Evolutionary conservation across 2,329 filamentous ascomycete genomes (phyloP), one percentile per base, ranked within the genome.

Genomic region (Rhynchosporium agropyri): DNA sequence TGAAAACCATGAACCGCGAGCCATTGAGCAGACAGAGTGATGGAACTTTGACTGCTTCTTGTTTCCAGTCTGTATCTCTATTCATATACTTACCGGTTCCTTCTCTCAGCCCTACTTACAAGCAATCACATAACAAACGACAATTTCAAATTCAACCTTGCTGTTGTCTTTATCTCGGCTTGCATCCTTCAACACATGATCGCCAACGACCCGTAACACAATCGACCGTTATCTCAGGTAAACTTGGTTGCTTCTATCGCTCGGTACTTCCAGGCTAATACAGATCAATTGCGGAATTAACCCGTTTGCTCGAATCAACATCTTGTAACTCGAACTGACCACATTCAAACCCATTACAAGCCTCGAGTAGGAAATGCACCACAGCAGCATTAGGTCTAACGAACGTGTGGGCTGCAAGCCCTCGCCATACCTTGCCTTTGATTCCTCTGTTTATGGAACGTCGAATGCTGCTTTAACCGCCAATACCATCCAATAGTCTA

Each of bases 1-100:
- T 10, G 26, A 26, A 48, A 31, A 51, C 33, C n/a, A 26, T 50
- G 33, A 31, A 42, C 3, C 40, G 33, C 40, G 57, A 42, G 46
- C 12, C 31, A 50, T 33, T 46, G 28, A 54, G n/a, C 51, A 9
- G 13, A 42, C 51, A 36, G 51, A 20, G 36, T 38, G 50, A 40
- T 53, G 36, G 51, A 54, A 28, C 38, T 42, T 53, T 54, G 51
- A 36, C 36, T 40, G 20, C 33, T 20, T 54, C 51, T 54, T 13
- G 33, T 54, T 54, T 54, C 51, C 51, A 33, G n/a, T 40, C 20
- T 40, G 51, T 54, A 40, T 54, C 51, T 54, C 40, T 54, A 54
- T 53, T 31, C 40, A 54, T 40, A 33, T 36, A 33, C 28, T 42
- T 26, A 42, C 20, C 15, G 43, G 4, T 20, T 28, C 43, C n/a